Evolutionary conservation across 2,329 filamentous ascomycete genomes (phyloP), one percentile per base, ranked within the genome.

Genomic region (Hypoxylon sp.): DNA sequence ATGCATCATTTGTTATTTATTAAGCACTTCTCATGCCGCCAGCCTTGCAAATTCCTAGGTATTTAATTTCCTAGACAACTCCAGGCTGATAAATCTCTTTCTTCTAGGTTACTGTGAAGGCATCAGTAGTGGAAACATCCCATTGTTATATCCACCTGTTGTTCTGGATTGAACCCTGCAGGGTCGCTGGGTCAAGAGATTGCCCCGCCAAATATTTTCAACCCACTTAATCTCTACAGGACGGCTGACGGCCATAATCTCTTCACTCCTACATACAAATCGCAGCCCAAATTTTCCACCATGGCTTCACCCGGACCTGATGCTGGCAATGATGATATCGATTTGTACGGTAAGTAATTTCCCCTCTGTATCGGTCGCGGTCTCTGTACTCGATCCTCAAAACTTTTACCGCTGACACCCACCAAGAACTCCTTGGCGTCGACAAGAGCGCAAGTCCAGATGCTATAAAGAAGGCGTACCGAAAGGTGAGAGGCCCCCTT

Each of bases 381-480:
- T 55, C 32, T 11, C 34, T 28, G 13, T 22, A n/a, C 34, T 49
- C 52, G 3, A 49, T 37, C 4, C 47, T 13, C 20, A 32, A 43
- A 24, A 24, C 53, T 60, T 8, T 32, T 44, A 51, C 54, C 46
- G 53, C 63, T 66, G 54, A 65, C 61, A 62, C 24, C 20, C 26
- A 39, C 46, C 59, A 74, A 97, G 94, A 90, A 81, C 84, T 97
- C 72, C 88, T 98, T 65, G 91, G 88, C 62, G 86, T 98, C 72
- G 82, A 89, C 54, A 90, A 85, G 76, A 81, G 81, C 65, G 91
- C 94, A 54, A 89, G 84, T 65, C 89, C 90, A 73, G 87, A 90
- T 58, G 91, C 97, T 73, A 91, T 98, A 80, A 96, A 95, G 79
- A 97, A 97, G 80, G 94, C 94, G 65, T 97, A 97, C 81, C 91